Evolutionary conservation across 306 rosid species (phyloP).

Genomic region (Vigna trinervia): DNA sequence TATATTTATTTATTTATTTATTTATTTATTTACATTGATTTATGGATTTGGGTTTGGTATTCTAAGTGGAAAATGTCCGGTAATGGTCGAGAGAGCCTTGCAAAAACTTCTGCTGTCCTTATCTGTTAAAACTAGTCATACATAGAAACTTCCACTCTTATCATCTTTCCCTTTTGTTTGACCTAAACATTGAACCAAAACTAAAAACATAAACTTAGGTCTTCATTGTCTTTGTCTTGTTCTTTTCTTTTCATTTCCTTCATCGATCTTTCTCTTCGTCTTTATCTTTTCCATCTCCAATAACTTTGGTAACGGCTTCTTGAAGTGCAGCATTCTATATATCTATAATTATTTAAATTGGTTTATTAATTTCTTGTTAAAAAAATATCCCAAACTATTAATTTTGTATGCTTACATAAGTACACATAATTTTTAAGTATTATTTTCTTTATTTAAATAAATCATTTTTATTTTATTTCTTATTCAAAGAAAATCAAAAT

Average conservation of each 20-base stretch:
- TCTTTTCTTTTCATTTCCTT: not conserved
- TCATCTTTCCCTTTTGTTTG: conserved; percentile 16
- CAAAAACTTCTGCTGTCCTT: conserved; percentile 37
- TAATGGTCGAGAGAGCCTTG: not conserved
- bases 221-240: not conserved
- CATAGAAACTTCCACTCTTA: conserved; percentile 38
- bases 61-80: not conserved
- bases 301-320: not conserved
- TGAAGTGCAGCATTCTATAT: not conserved
- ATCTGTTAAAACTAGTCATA: conserved; percentile 42
- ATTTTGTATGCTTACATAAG: too few species aligned
- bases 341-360: too few species aligned
- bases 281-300: not conserved
- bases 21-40: not conserved
- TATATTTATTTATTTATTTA: too few species aligned
- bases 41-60: not conserved
- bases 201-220: not conserved
- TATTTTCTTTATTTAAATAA: too few species aligned
- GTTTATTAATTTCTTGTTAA: too few species aligned
- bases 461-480: too few species aligned
- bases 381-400: too few species aligned
- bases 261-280: not conserved
- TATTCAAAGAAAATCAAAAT: too few species aligned
- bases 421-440: too few species aligned
- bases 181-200: not conserved